phyloP scores from a whole-genome alignment of 164 flowering plant species.

The Stephania yunnanensis region DNA sequence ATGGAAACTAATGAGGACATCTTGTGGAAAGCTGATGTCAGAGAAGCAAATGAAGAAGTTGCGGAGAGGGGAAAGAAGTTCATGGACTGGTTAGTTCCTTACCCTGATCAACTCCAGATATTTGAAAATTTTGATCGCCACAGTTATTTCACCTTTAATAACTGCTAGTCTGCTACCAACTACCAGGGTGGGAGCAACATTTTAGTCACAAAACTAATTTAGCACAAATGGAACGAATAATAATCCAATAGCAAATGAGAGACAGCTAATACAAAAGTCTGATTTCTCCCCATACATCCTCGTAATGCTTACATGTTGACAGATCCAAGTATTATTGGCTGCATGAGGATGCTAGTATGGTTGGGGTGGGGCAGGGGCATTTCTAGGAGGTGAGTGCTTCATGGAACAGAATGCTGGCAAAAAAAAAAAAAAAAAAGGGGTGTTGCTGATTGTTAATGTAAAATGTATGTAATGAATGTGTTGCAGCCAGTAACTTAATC shows the following conservation, averaged over 20 bases:
- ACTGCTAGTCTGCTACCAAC: not conserved
- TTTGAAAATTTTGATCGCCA: not conserved
- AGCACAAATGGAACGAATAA: no score
- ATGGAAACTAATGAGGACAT: slow-evolving; percentile 75
- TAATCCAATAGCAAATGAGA: no score
- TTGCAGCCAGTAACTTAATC: not conserved
- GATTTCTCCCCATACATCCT: not conserved
- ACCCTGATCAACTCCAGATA: not conserved
- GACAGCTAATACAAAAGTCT: not conserved
- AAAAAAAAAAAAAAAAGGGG: not conserved
- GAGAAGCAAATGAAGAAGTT: slow-evolving; percentile 74
- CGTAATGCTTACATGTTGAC: not conserved
- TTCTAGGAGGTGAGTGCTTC: not conserved
- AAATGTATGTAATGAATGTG: not conserved
- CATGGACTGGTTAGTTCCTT: slow-evolving; percentile 52
- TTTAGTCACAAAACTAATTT: no score
- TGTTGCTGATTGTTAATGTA: not conserved
- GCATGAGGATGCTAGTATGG: not conserved
- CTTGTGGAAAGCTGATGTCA: slow-evolving; percentile 66
- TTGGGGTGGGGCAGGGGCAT: not conserved
- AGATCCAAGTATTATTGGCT: not conserved
- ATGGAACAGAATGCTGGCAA: not conserved
- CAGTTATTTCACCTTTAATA: not conserved
- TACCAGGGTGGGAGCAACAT: not conserved
- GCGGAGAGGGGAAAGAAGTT: slow-evolving; percentile 77